Percentiles rank a stretch among this genome's conserved stretches.
Conservation (phyloP, 495 filamentous ascomycete species). For the Penicillium cosmopolitanum region DNA sequence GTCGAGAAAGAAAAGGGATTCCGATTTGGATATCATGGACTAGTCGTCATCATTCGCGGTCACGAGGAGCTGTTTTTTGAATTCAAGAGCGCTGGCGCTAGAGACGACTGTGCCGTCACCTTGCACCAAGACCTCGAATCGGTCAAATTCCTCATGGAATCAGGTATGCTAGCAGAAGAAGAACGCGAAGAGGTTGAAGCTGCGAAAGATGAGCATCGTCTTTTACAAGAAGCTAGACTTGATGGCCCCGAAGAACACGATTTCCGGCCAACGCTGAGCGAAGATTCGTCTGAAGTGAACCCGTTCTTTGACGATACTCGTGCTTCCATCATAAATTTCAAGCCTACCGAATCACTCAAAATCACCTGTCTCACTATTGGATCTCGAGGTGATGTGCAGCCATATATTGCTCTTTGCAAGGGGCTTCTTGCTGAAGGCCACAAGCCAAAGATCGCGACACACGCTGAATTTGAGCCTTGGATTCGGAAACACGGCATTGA, state of each 20-base stretch:
- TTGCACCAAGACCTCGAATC: conserved; percentile 76
- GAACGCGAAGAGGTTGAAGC: conserved; percentile 73
- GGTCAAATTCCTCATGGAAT: conserved; percentile 71
- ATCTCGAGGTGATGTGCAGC: conserved; percentile 93
- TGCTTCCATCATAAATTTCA: conserved; percentile 94
- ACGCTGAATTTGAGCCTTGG: conserved; percentile 88
- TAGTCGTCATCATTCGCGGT: conserved; percentile 88
- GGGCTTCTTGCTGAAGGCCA: conserved; percentile 88
- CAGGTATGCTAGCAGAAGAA: conserved; percentile 67
- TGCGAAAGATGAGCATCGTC: conserved; percentile 80
- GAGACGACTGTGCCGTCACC: conserved; percentile 88
- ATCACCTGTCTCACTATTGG: conserved; percentile 96
- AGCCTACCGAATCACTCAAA: conserved; percentile 77
- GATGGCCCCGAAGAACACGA: conserved; percentile 63
- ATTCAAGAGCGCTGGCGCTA: conserved; percentile 72
- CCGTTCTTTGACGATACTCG: conserved; percentile 92
- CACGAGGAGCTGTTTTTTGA: conserved; percentile 98
- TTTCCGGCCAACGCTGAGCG: conserved; percentile 39
- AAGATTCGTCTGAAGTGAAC: conserved; percentile 50
- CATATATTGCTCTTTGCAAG: conserved; percentile 96
- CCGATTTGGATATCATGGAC: conserved; percentile 85
- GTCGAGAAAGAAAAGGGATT: conserved; percentile 96
- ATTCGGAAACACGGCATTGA: conserved; percentile 89
- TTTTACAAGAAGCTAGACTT: conserved; percentile 76
- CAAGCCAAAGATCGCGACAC: conserved; percentile 84